phyloP scores from a whole-genome alignment of 257 asterid genomes.

The Nicotiana undulata region DNA sequence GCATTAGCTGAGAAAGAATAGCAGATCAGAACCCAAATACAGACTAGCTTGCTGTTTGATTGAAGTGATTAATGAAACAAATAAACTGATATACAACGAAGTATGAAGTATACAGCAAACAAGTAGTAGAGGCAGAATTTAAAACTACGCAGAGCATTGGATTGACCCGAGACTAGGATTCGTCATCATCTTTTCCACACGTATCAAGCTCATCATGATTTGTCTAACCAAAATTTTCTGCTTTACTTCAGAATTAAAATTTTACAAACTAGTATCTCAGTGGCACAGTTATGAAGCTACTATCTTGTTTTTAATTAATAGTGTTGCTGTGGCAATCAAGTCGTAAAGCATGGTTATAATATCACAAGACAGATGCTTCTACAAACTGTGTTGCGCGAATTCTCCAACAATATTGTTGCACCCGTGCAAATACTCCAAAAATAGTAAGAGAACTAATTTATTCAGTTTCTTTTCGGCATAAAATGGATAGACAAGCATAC shows the following conservation, averaged over 20 bases:
- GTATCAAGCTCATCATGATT: constrained; percentile 1
- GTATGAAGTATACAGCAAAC: neutral
- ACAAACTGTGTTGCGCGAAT: too few species aligned
- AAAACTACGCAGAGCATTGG: neutral
- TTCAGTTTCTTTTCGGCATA: neutral
- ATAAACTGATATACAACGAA: neutral
- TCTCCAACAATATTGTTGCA: too few species aligned
- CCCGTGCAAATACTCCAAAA: too few species aligned
- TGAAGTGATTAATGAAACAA: neutral
- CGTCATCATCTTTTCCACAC: neutral
- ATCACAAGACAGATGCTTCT: too few species aligned
- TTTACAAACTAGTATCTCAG: neutral
- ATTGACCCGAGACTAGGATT: neutral
- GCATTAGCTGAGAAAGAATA: neutral
- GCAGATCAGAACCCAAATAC: neutral
- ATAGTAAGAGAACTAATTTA: too few species aligned
- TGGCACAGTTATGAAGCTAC: neutral
- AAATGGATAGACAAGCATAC: constrained; percentile 29
- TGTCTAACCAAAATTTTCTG: neutral
- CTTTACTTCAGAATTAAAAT: neutral
- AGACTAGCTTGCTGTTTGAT: neutral
- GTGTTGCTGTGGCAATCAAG: neutral
- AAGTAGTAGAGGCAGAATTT: neutral
- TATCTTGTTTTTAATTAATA: neutral
- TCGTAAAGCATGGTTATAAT: neutral